Conservation (phyloP, 257 asterid species). For the Cinchona pubescens region DNA sequence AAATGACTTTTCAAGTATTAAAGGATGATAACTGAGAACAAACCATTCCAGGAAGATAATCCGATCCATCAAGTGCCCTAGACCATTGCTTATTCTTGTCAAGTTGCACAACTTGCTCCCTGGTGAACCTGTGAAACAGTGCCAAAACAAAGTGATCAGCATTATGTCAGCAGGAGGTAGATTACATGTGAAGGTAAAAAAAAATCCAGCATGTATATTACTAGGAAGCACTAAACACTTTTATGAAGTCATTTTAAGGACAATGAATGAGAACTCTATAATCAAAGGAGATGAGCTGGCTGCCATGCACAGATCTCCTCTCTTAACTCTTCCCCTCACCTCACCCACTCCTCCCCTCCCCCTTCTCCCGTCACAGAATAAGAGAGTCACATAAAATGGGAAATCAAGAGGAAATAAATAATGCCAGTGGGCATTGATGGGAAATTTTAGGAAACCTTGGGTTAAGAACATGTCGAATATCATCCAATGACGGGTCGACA, state of each 20-base stretch:
- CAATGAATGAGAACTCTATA: not conserved
- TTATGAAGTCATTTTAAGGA: not conserved
- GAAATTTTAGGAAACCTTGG: slow-evolving; percentile 56
- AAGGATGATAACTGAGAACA: slow-evolving; percentile 5
- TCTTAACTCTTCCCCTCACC: too few relatives aligned
- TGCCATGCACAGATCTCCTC: not conserved
- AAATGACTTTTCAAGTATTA: not conserved
- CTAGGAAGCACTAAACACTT: not conserved
- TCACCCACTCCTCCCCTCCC: not conserved
- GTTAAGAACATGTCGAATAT: slow-evolving; percentile 83
- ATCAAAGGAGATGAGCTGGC: not conserved
- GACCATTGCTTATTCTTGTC: slow-evolving; percentile 91
- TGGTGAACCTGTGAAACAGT: slow-evolving; percentile 55
- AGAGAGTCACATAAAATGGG: not conserved
- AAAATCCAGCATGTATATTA: not conserved
- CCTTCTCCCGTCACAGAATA: not conserved
- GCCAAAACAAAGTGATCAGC: slow-evolving; percentile 2
- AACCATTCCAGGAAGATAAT: slow-evolving; percentile 99
- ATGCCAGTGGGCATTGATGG: not conserved
- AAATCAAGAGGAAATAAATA: slow-evolving; percentile 1
- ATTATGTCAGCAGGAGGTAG: not conserved
- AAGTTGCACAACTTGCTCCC: slow-evolving; percentile 69
- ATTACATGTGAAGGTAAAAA: not conserved
- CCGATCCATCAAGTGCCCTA: slow-evolving; percentile 98
- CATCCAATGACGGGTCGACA: slow-evolving; percentile 88